These are phyloP conservation scores for Talaromyces adpressus DNA, from an alignment of 495 filamentous ascomycete species.

Conservation along the genomic window DNA sequence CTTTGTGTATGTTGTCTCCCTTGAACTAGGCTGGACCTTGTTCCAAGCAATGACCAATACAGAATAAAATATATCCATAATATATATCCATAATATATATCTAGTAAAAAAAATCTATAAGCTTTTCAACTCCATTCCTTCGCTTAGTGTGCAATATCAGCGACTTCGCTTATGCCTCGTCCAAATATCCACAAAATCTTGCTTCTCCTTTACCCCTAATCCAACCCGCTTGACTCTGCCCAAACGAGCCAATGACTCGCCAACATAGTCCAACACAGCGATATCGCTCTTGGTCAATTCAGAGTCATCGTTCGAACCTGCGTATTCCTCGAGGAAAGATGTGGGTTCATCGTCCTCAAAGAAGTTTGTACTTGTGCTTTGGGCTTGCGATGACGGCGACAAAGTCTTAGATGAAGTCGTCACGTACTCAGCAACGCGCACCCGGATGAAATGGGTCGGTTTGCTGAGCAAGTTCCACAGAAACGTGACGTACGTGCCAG, in stretches of 20 bases:
- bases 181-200: conserved; percentile 64
- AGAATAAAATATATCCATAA: too few species aligned
- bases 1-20: background rate
- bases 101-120: background rate
- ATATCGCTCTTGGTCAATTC: conserved; percentile 49
- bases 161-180: conserved; percentile 32
- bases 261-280: conserved; percentile 62
- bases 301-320: conserved; percentile 22
- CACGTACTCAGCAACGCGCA: conserved; percentile 73
- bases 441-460: conserved; percentile 82
- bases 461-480: conserved; percentile 80
- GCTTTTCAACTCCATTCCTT: background rate
- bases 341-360: conserved; percentile 10
- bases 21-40: background rate
- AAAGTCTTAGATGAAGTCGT: conserved; percentile 11
- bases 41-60: background rate
- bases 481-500: conserved; percentile 58
- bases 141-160: background rate
- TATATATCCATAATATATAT: background rate
- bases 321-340: conserved; percentile 1
- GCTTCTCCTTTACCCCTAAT: conserved; percentile 75
- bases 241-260: conserved; percentile 79
- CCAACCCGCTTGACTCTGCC: conserved; percentile 88
- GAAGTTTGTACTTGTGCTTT: conserved; percentile 20
- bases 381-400: conserved; percentile 10